Evolutionary conservation across 257 asterid species (phyloP), one percentile per base, ranked within the genome.

Genomic region (Henckelia pumila): DNA sequence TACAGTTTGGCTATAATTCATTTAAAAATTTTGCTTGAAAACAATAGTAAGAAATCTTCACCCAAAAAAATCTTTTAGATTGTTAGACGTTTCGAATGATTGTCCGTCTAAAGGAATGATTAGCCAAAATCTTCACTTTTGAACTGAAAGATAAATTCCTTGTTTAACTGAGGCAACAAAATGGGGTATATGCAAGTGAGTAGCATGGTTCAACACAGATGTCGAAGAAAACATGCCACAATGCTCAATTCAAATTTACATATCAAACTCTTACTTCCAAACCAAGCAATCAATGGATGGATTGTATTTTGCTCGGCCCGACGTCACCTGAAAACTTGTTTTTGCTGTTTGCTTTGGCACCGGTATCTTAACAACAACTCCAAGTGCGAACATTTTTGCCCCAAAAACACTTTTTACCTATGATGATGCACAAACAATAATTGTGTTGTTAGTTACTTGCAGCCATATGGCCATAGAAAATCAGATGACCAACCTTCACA

Each of bases 331-430:
- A 79, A 94, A 94, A 81, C 86, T 87, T 76, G 99, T 84, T 79
- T 94, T 94, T 69, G 99, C 99, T 26, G 99, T 94, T 80, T 94
- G 99, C 73, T 91, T 94, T 73, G 99, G 99, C 37, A 94, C 99
- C n/a, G 99, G 99, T 77, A 94, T 84, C 86, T 94, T 91, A 64
- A 94, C 71, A 23, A 94, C 99, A 71, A 94, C 99, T 50, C 99
- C 99, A 61, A 91, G 96, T 25, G 99, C 97, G 82, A 94, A 94
- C 99, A 94, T 94, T 86, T 94, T 91, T 60, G 99, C 96, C 66
- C 99, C 97, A 64, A 91, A 94, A 66, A 94, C 97, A 83, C 99
- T 94, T 87, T 94, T 94, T 61, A 94, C 99, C 99, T 94, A 83
- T 76, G 76, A 79, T 67, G 37, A 71, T 29, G 70, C 47, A 67